phyloP scores from a whole-genome alignment of 2,329 filamentous ascomycete genomes.

The Harringtonia lauricola region DNA sequence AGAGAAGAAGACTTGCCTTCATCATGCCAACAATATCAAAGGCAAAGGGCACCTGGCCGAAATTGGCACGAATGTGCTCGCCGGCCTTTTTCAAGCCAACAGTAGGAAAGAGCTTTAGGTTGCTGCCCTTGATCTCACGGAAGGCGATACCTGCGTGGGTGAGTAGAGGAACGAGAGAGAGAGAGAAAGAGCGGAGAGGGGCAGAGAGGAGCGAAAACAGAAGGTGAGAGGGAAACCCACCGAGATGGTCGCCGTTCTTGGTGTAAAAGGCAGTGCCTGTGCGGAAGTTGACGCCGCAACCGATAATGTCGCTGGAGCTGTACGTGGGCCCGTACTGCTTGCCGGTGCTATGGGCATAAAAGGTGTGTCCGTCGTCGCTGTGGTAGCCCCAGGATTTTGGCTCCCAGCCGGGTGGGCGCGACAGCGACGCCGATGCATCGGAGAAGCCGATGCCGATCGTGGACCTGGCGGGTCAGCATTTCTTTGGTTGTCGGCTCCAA shows the following conservation, averaged over 20 bases:
- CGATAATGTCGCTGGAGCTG: conserved; percentile 45
- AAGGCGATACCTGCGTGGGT: conserved; percentile 72
- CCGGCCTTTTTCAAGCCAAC: conserved; percentile 55
- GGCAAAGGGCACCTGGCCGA: conserved; percentile 66
- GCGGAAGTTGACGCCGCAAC: conserved; percentile 56
- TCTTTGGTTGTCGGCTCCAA: too few species aligned
- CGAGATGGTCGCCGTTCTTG: conserved; percentile 48
- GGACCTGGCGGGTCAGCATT: conserved; percentile 28
- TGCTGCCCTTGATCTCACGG: conserved; percentile 41
- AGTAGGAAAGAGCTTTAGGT: conserved; percentile 53
- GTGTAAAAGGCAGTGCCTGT: conserved; percentile 58
- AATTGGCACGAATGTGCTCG: conserved; percentile 53
- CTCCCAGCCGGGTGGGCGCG: conserved; percentile 55
- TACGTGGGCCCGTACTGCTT: conserved; percentile 47
- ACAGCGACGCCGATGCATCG: conserved; percentile 38
- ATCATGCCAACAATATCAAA: conserved; percentile 88
- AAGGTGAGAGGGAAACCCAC: conserved; percentile 24
- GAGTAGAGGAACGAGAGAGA: too few species aligned
- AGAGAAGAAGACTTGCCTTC: conserved; percentile 43
- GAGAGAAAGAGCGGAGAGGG: conserved; percentile 14
- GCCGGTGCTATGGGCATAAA: conserved; percentile 43
- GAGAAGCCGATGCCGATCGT: conserved; percentile 55
- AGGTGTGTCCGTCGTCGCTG: conserved; percentile 55
- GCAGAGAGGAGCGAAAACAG: neutral
- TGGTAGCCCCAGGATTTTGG: conserved; percentile 59